Evolutionary conservation across 2,329 filamentous ascomycete species (phyloP).

Genomic region (Diaporthe destruens): DNA sequence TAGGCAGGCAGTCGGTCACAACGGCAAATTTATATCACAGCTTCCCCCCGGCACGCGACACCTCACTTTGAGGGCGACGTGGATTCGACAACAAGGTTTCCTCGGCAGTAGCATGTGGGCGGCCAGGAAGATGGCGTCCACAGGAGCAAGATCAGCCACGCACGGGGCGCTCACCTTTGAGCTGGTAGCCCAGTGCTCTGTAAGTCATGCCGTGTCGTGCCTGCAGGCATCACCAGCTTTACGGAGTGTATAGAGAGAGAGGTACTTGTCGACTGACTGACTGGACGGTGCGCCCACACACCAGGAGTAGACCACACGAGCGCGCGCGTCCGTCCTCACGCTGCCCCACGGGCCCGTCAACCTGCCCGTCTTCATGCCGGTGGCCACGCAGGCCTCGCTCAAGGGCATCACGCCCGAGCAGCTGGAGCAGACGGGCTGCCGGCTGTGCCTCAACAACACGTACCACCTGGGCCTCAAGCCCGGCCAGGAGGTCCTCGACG

Average conservation of each 20-base stretch:
- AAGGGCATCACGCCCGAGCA: conserved; percentile 96
- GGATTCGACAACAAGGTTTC: background rate
- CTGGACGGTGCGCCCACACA: conserved; percentile 36
- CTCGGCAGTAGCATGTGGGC: conserved; percentile 42
- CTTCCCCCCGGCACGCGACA: background rate
- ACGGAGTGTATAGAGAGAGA: no score
- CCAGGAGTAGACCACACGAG: conserved; percentile 83
- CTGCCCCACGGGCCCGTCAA: conserved; percentile 93
- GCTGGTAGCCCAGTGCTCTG: conserved; percentile 63
- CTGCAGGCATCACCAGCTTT: background rate
- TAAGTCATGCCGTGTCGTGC: conserved; percentile 61
- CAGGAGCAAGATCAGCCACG: conserved; percentile 44
- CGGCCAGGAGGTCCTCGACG: conserved; percentile 88
- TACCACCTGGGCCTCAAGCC: conserved; percentile 97
- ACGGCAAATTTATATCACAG: background rate
- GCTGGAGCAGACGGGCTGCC: conserved; percentile 88
- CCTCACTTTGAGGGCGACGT: background rate
- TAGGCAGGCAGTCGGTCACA: background rate
- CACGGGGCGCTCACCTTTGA: conserved; percentile 50
- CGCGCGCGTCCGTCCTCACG: conserved; percentile 86
- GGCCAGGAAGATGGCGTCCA: conserved; percentile 46
- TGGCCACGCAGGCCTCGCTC: conserved; percentile 94
- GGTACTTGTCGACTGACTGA: background rate
- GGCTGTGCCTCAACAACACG: conserved; percentile 96
- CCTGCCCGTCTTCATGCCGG: conserved; percentile 97